Base-by-base conservation (phyloP, 1,284 basidiomycete genomes). In the Vanrija pseudolonga region DNA sequence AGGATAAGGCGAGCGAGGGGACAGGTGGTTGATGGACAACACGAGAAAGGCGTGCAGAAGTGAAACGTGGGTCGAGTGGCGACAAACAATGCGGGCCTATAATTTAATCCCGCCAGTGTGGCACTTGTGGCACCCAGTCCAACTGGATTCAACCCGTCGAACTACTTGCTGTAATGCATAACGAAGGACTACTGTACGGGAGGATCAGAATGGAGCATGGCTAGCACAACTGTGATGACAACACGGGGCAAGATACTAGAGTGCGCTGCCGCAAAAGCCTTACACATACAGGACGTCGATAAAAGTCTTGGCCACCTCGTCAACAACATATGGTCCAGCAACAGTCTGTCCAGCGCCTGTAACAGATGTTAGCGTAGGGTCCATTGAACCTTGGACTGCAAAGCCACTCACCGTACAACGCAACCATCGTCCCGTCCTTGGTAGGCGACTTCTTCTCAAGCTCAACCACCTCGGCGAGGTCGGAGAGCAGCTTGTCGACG, bases 241-340 rank as follows among this genome's bases (percentile, higher is more conserved):
- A 32, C 32, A 32, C 14, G 32, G 32, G 32, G 32, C 32, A 32
- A 32, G 32, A 32, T 38, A 23, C 28, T 38, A 38, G 19, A 22
- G 32, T n/a, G n/a, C n/a, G n/a, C 28, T 39, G 36, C 24, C n/a
- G 15, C 28, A 19, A 24, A n/a, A 23, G 24, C 11, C 26, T 59
- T 41, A 74, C 77, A 89, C 86, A 78, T 91, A 93, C 65, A 92
- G 65, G 40, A 87, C 80, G 72, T 93, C 90, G 67, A 94, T 76
- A 78, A 90, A 93, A 19, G 84, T 82, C 32, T 84, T 83, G 5
- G 90, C 89, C 50, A 98, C 73, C 68, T 90, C 82, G n/a, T 84
- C 84, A 11, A 97, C 87, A 72, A 98, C 84, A n/a, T 84, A 82
- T 2, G 90, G 89, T 3, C 94, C 95, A 9, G 91, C 87, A 4